phyloP scores from a whole-genome alignment of 169 alveolate genomes.

The Cryptosporidium xiaoi region DNA sequence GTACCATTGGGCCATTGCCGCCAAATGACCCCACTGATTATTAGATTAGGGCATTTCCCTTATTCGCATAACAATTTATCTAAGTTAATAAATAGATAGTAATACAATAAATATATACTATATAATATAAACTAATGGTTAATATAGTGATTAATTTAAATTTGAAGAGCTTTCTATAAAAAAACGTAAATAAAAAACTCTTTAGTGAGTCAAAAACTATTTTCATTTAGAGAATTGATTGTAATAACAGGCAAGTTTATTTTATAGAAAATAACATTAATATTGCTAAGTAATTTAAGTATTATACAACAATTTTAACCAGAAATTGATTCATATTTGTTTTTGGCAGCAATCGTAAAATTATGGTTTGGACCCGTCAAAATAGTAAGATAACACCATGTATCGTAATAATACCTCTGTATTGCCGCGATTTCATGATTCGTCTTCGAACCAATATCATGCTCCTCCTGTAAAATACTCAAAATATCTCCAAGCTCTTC shows the following conservation, averaged over 20 bases:
- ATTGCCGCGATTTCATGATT: conserved; percentile 67
- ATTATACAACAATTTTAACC: background rate
- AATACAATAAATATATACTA: no score
- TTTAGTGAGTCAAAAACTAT: no score
- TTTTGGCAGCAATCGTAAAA: conserved; percentile 64
- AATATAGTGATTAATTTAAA: no score
- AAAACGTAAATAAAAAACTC: no score
- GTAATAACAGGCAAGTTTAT: no score
- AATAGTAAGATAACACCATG: conserved; percentile 74
- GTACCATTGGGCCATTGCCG: background rate
- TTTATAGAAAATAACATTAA: no score
- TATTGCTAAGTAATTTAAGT: no score
- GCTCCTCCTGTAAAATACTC: conserved; percentile 56
- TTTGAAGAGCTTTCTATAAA: no score
- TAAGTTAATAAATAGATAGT: background rate
- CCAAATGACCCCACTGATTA: conserved; percentile 17
- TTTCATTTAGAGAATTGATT: no score
- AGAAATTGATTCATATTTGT: conserved; percentile 54
- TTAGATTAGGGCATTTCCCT: background rate
- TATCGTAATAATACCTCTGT: conserved; percentile 62
- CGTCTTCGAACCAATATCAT: conserved; percentile 4
- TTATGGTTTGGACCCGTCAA: conserved; percentile 74
- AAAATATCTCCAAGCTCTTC: conserved; percentile 85
- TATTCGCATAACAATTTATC: background rate
- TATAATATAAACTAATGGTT: no score